Conservation (phyloP, 192 early-diverging fungal genomes). For the Backusella macrospora region DNA sequence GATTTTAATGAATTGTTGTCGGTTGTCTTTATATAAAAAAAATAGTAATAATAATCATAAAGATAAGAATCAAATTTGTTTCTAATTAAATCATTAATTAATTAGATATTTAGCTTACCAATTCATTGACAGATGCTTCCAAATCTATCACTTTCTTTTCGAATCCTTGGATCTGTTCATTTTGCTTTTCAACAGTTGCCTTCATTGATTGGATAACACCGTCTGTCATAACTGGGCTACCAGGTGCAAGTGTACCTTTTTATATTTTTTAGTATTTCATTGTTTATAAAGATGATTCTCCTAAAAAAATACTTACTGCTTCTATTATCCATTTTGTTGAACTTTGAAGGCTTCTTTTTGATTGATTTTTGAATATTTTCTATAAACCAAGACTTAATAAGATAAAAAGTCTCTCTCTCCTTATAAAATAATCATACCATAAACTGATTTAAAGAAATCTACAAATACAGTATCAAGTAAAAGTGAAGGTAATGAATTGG, state of each 20-base stretch:
- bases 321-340: slow-evolving; percentile 18
- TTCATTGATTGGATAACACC: slow-evolving; percentile 1
- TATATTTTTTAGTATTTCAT: not conserved
- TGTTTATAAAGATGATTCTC: not conserved
- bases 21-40: not conserved
- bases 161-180: slow-evolving; percentile 11
- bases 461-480: slow-evolving; percentile 86
- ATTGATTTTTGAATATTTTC: slow-evolving; percentile 51
- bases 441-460: slow-evolving; percentile 80
- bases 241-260: slow-evolving; percentile 9
- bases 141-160: slow-evolving; percentile 13
- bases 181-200: slow-evolving; percentile 25
- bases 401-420: slow-evolving; percentile 26
- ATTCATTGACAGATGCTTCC: not conserved
- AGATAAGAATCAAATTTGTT: not conserved
- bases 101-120: not conserved
- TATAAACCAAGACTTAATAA: slow-evolving; percentile 24
- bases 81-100: not conserved
- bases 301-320: not conserved
- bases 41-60: slow-evolving; percentile 1
- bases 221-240: not conserved
- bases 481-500: slow-evolving; percentile 62
- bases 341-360: slow-evolving; percentile 38
- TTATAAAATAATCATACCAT: slow-evolving; percentile 57
- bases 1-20: slow-evolving; percentile 9